A percentile compares a stretch with the other conserved stretches of the same genome.
Conservation (phyloP, 2,329 filamentous ascomycete species). For the Neonectria coccinea region DNA sequence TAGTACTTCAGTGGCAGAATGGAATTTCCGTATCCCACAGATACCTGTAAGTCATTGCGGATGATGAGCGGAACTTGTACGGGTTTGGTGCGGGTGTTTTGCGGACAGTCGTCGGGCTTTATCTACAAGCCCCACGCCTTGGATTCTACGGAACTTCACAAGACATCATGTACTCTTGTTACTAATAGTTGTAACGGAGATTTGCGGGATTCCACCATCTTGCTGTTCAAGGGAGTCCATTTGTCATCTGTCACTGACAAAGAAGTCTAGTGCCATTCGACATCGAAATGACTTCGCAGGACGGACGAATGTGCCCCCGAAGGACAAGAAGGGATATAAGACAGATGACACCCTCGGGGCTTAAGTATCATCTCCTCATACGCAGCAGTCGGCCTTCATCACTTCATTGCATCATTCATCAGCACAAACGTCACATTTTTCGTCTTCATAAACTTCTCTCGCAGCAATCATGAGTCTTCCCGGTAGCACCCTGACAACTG, state of each 20-base stretch:
- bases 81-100: constrained; percentile 1
- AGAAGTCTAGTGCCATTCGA: background rate
- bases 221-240: background rate
- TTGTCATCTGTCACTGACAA: background rate
- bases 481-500: background rate
- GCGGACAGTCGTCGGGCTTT: background rate
- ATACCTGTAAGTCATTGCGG: background rate
- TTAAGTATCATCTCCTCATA: background rate
- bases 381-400: background rate
- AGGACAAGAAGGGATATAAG: background rate
- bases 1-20: background rate
- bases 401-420: background rate
- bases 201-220: background rate
- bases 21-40: background rate
- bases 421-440: too few species aligned
- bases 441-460: background rate
- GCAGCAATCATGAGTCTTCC: background rate
- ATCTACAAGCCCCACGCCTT: background rate
- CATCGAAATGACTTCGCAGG: background rate
- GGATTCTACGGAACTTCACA: background rate
- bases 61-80: background rate
- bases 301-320: background rate
- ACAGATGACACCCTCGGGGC: background rate
- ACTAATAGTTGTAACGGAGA: background rate
- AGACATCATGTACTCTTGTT: background rate